Percentiles rank a stretch among this genome's conserved stretches.
Conservation (phyloP, 352 stramenopile genomes). For the Phytopythium delawarense region DNA sequence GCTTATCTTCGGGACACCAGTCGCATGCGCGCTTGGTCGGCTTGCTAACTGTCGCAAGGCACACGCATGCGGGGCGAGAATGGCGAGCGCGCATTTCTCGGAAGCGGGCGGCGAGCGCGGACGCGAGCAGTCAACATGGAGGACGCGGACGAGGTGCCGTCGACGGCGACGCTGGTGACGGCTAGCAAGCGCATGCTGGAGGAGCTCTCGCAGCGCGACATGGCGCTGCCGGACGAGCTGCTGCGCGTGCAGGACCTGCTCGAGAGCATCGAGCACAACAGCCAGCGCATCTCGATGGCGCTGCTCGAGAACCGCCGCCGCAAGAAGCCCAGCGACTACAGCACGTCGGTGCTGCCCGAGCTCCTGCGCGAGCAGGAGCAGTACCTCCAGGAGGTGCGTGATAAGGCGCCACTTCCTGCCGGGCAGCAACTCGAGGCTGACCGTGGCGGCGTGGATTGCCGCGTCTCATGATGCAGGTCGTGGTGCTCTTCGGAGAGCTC, state of each 20-base stretch:
- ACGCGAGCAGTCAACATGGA: conserved; percentile 2
- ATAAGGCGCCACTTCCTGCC: no score
- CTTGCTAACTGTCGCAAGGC: conserved; percentile 5
- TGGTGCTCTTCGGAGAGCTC: conserved; percentile 33
- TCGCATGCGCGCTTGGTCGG: background rate
- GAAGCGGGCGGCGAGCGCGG: conserved; percentile 3
- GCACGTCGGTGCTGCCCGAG: conserved; percentile 20
- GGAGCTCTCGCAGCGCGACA: conserved; percentile 19
- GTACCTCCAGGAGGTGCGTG: conserved; percentile 31
- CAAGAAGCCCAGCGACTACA: conserved; percentile 11
- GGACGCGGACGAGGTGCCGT: conserved; percentile 5
- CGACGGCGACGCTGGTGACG: conserved; percentile 16
- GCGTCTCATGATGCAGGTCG: conserved; percentile 22
- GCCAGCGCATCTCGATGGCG: conserved; percentile 56
- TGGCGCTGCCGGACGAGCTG: conserved; percentile 40
- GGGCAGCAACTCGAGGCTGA: no score
- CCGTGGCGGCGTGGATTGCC: background rate
- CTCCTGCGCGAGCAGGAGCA: conserved; percentile 60
- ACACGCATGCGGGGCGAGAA: background rate
- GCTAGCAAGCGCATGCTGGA: conserved; percentile 31
- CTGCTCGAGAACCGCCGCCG: conserved; percentile 36
- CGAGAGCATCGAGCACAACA: conserved; percentile 67
- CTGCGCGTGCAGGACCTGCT: conserved; percentile 56
- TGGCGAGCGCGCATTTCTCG: conserved; percentile 4
- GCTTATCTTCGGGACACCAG: background rate